Evolutionary conservation across 352 stramenopile genomes (phyloP).

Genomic region (Aphanomyces invadans): DNA sequence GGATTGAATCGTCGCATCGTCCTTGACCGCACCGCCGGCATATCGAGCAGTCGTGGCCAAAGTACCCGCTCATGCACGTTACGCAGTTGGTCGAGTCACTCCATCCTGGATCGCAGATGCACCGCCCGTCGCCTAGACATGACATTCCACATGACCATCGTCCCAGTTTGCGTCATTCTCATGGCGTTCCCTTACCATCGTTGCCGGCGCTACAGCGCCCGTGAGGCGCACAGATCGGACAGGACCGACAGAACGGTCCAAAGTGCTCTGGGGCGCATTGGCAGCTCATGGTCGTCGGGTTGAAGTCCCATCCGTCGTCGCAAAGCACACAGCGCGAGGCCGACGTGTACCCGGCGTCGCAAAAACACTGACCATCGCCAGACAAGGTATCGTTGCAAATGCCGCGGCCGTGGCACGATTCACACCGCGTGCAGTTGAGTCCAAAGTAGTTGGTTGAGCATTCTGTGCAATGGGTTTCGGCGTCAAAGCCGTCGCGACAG

Average conservation of each 20-base stretch:
- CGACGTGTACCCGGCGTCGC: constrained; percentile 73
- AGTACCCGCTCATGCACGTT: constrained; percentile 80
- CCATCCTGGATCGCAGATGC: constrained; percentile 79
- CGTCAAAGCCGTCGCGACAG: constrained; percentile 69
- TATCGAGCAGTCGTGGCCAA: constrained; percentile 49
- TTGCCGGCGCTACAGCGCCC: constrained; percentile 75
- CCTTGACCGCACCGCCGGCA: constrained; percentile 76
- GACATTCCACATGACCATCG: neutral
- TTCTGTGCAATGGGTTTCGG: constrained; percentile 64
- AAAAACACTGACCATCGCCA: constrained; percentile 71
- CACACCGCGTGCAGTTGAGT: constrained; percentile 62
- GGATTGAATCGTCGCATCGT: constrained; percentile 69
- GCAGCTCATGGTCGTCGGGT: constrained; percentile 78
- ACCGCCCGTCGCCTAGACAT: constrained; percentile 50
- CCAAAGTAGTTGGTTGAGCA: constrained; percentile 68
- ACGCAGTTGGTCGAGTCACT: constrained; percentile 85
- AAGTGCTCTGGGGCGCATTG: constrained; percentile 81
- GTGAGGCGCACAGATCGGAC: constrained; percentile 76
- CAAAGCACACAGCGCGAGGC: constrained; percentile 70
- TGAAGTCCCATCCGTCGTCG: constrained; percentile 82
- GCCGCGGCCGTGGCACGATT: constrained; percentile 76
- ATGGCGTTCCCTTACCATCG: constrained; percentile 29
- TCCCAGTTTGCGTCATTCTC: too few relatives aligned
- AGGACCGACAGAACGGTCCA: constrained; percentile 64
- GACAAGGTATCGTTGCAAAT: constrained; percentile 60